Conservation (phyloP, 129 eudicot genomes). For the Apium graveolens region DNA sequence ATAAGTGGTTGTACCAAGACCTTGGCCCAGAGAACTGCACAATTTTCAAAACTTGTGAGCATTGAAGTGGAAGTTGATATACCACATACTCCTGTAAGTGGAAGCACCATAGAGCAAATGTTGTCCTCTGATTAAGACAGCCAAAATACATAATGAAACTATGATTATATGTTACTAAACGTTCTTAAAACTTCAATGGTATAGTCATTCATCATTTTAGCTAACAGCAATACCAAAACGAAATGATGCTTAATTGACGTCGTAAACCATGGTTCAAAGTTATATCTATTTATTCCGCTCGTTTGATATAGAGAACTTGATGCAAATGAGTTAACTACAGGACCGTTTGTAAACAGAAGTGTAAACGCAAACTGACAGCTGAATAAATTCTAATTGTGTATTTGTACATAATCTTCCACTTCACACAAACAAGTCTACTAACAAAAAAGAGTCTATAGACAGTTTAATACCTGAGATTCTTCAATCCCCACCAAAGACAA, state of each 20-base stretch:
- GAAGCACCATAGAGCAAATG: too few species aligned
- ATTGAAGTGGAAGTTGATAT: background rate
- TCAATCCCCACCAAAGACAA: constrained; percentile 90
- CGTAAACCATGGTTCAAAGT: background rate
- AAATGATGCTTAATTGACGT: background rate
- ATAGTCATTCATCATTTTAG: background rate
- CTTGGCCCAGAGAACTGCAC: constrained; percentile 75
- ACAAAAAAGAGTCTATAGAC: background rate
- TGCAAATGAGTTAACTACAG: background rate
- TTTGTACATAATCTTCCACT: background rate
- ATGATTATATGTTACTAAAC: too few species aligned
- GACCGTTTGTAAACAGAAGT: too few species aligned
- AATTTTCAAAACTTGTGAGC: background rate
- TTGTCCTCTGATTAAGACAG: too few species aligned
- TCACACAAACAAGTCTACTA: background rate
- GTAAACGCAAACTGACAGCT: too few species aligned
- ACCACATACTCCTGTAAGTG: background rate
- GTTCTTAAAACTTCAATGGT: background rate
- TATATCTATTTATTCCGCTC: background rate
- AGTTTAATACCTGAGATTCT: constrained; percentile 55
- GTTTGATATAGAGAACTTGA: background rate
- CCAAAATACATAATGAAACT: too few species aligned
- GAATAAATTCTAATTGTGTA: background rate
- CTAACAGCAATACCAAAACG: background rate
- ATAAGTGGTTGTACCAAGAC: constrained; percentile 55